Base-by-base conservation (phyloP, 2,329 filamentous ascomycete genomes). In the Didymella exigua region DNA sequence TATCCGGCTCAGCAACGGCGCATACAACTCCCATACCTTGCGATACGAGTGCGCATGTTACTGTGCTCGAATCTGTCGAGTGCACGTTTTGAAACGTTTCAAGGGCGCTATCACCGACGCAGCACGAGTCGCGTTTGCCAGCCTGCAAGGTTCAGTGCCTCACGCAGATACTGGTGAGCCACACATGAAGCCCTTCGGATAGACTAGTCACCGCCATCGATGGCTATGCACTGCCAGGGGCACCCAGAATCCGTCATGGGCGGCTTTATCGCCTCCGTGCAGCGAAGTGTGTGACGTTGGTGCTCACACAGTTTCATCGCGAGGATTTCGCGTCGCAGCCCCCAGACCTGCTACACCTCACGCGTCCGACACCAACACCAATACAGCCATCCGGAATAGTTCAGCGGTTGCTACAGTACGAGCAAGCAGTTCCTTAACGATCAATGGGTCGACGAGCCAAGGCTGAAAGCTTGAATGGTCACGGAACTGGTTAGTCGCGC, bases 281-380 rank as follows among this genome's bases (percentile, higher is more conserved):
- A 64, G 53, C 59, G 51, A 59, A 51, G 33, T 62, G 60, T 60
- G 63, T 59, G 60, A 56, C 41, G 65, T 62, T 75, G 71, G 60
- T 49, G 71, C 73, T 65, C 41, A 52, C 46, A 59, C 49, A 49
- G 73, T 76, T 76, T 76, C 73, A 75, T 60, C 57, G 44, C 49
- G 42, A 48, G 40, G 54, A 48, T 61, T 61, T 66, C 63, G 70
- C 69, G 73, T 76, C 71, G 68, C 73, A 76, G 50, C 68, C 73
- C 48, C 71, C 61, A 34, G 67, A 68, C 66, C 65, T 75, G 73
- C 66, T 67, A 74, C 72, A 73, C 59, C 63, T 66, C 64, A 62
- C 66, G 68, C 60, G 49, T 63, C 64, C 65, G 70, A 71, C 61
- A 62, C 58, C 60, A 67, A 48, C 60, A 63, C 63, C 65, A 69